Base-by-base conservation (phyloP, 1,139 yeast species). In the Debaryomycetaceae sp. region DNA sequence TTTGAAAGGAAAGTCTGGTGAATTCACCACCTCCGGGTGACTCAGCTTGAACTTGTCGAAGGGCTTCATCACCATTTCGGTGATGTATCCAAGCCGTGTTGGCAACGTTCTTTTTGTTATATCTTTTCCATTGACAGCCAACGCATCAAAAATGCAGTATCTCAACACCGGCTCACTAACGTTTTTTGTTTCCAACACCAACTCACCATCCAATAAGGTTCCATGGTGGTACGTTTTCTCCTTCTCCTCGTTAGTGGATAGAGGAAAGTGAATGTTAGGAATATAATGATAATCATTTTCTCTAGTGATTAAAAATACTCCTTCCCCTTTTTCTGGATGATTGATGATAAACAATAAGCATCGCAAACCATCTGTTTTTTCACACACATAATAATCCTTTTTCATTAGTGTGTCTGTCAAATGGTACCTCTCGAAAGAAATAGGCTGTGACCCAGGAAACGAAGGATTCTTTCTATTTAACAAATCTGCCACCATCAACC, bases 401-500 rank as follows among this genome's bases (percentile, higher is more conserved):
- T 85, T 69, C 60, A 78, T 62, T 42, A 93, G 68, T 34, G 82
- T 80, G 43, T 81, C 81, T 6, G 72, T 70, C 36, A 93, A 72
- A 65, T 91, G 97, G 37, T 74, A 72, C 47, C 89, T 73, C 40
- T 88, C 84, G 62, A 95, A 91, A 34, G 97, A 88, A 1, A 93
- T 89, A 0, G 99, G 99, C 65, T 95, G 99, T 1, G 97, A 85
- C 0, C 98, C 98, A 4, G 95, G 91, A 55, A 88, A 88, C 2
- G 68, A 58, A 24, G 73, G 65, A 45, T 65, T 70, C 45, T 82
- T 65, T 35, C 82, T 64, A 23, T 81, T 80, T 41, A 90, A 68
- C 35, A 91, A 72, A 44, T 79, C 81, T 13, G 91, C 85, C 8
- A 91, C 85, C 70, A 84, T 81, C 44, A 75, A 73, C 58, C 83